phyloP scores from a whole-genome alignment of 2,329 filamentous ascomycete species.

The Juglanconis oblonga region DNA sequence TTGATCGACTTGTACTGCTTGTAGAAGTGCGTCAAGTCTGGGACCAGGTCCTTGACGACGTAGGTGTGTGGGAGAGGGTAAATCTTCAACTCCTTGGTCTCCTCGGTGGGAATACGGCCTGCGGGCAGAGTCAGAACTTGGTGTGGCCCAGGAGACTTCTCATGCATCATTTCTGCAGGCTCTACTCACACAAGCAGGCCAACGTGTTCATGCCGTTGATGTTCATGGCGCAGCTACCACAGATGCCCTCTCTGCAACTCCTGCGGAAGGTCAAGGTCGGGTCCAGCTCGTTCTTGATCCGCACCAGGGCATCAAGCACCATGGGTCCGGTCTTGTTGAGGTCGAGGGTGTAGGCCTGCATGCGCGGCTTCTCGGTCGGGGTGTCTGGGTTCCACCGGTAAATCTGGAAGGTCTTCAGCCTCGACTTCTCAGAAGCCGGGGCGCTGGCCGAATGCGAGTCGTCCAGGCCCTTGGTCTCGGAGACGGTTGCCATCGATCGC shows the following conservation, averaged over 20 bases:
- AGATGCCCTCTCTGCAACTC: constrained; percentile 97
- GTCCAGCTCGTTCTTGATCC: constrained; percentile 99
- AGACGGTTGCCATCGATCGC: constrained; percentile 54
- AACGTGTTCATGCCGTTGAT: constrained; percentile 98
- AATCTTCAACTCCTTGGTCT: constrained; percentile 79
- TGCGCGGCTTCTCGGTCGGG: constrained; percentile 86
- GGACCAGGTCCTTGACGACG: constrained; percentile 97
- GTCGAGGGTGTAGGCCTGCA: constrained; percentile 94
- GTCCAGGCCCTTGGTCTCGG: constrained; percentile 41
- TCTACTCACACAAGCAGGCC: constrained; percentile 85
- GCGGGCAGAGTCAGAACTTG: constrained; percentile 7
- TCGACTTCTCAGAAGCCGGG: constrained; percentile 60
- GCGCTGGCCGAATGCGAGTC: constrained; percentile 9
- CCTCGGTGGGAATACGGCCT: constrained; percentile 93
- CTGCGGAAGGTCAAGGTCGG: constrained; percentile 93
- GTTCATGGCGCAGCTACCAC: constrained; percentile 99
- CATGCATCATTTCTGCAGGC: constrained; percentile 21
- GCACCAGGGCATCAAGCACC: constrained; percentile 93
- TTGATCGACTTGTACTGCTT: constrained; percentile 99
- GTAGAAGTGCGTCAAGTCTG: constrained; percentile 98
- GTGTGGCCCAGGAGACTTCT: constrained; percentile 15
- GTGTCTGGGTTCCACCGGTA: constrained; percentile 98
- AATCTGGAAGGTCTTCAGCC: constrained; percentile 93
- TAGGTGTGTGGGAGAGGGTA: constrained; percentile 98
- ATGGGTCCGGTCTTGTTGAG: constrained; percentile 99